These are phyloP conservation scores for Penicillium sp. DNA, from an alignment of 2,329 filamentous ascomycete species.

Conservation along the genomic window DNA sequence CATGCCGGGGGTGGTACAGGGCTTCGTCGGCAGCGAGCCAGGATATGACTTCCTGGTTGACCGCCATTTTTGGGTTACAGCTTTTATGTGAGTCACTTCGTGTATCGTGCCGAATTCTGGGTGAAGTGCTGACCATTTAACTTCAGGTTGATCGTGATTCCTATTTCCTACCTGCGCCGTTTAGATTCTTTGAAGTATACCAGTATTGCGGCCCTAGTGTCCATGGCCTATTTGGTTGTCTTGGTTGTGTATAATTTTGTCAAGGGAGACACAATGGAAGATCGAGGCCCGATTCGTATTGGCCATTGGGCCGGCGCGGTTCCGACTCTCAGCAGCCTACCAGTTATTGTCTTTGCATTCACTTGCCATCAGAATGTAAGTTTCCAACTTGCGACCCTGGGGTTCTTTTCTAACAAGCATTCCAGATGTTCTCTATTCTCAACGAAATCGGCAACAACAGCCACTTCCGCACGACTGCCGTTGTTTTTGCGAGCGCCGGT, in stretches of 20 bases:
- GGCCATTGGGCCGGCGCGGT: conserved; percentile 77
- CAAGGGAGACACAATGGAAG: conserved; percentile 69
- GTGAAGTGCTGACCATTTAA: background rate
- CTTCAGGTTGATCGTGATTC: conserved; percentile 79
- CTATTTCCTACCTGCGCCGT: conserved; percentile 83
- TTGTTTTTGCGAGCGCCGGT: conserved; percentile 81
- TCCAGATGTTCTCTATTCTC: conserved; percentile 94
- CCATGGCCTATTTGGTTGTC: conserved; percentile 90
- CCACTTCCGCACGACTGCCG: conserved; percentile 71
- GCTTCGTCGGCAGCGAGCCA: conserved; percentile 66
- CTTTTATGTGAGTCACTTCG: conserved; percentile 67
- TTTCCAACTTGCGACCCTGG: background rate
- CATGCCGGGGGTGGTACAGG: conserved; percentile 89
- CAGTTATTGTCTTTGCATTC: conserved; percentile 98
- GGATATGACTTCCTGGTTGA: conserved; percentile 75
- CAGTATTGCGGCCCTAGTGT: conserved; percentile 82
- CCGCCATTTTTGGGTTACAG: conserved; percentile 95
- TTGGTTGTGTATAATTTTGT: conserved; percentile 91
- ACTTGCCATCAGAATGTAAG: conserved; percentile 95
- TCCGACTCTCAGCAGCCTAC: conserved; percentile 77
- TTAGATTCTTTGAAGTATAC: conserved; percentile 98
- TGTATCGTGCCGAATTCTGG: background rate
- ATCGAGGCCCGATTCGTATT: conserved; percentile 71
- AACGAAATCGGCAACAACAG: conserved; percentile 91
- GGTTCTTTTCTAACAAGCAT: conserved; percentile 13